These are phyloP conservation scores for Paraphoma sp. DNA, from an alignment of 2,329 filamentous ascomycete species.

Conservation along the genomic window DNA sequence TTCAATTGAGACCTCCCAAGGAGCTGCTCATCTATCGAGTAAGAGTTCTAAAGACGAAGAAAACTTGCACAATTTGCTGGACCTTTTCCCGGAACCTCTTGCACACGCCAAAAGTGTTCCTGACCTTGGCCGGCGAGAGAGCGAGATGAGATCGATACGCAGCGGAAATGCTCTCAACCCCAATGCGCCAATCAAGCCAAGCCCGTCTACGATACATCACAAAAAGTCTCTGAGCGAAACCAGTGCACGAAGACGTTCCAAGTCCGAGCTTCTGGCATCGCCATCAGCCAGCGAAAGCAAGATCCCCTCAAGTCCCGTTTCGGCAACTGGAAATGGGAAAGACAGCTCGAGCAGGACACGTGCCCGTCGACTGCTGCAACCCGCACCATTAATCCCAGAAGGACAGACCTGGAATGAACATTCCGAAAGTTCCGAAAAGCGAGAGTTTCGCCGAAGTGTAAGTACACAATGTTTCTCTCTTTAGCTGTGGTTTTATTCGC, in stretches of 20 bases:
- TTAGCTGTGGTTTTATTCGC: slow-evolving; percentile 20
- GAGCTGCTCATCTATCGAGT: slow-evolving; percentile 13
- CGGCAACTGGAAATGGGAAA: slow-evolving; percentile 23
- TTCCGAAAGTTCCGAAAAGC: slow-evolving; percentile 11
- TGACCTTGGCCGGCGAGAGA: slow-evolving; percentile 16
- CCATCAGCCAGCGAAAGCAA: slow-evolving; percentile 32
- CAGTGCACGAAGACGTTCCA: slow-evolving; percentile 24
- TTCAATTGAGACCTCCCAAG: slow-evolving; percentile 12
- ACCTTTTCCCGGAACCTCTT: slow-evolving; percentile 18
- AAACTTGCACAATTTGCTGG: slow-evolving; percentile 9
- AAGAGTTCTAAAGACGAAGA: slow-evolving; percentile 9
- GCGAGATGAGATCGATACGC: slow-evolving; percentile 35
- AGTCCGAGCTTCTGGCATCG: slow-evolving; percentile 23
- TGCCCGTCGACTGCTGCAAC: slow-evolving; percentile 25
- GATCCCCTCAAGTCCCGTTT: slow-evolving; percentile 26
- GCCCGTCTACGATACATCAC: slow-evolving; percentile 29
- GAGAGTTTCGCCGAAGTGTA: slow-evolving; percentile 29
- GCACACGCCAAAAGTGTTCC: slow-evolving; percentile 24
- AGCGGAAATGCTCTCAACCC: slow-evolving; percentile 30
- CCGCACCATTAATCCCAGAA: slow-evolving; percentile 31
- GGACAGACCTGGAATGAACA: slow-evolving; percentile 17
- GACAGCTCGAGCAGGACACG: slow-evolving; percentile 24
- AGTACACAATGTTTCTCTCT: slow-evolving; percentile 34
- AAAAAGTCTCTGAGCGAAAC: slow-evolving; percentile 31
- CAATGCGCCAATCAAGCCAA: slow-evolving; percentile 20